A percentile compares a stretch with the other conserved stretches of the same genome.
Evolutionary conservation across 1,284 basidiomycete species (phyloP).

Genomic region (Leccinum subrobustum): DNA sequence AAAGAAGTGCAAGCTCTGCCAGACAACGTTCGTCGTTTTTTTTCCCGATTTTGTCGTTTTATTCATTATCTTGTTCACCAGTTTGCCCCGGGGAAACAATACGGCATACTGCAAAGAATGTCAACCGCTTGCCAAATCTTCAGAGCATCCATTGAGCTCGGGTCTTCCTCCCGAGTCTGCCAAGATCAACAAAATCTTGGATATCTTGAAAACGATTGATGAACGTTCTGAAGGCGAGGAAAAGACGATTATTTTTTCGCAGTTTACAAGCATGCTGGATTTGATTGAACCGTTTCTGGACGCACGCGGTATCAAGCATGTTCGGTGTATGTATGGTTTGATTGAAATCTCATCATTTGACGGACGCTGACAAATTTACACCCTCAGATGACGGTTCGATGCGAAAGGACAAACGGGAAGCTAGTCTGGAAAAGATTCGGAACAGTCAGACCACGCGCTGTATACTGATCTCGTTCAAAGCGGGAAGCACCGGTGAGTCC

Average conservation of each 20-base stretch:
- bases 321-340: conserved; percentile 70
- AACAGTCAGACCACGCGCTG: conserved; percentile 57
- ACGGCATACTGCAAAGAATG: conserved; percentile 61
- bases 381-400: conserved; percentile 83
- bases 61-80: conserved; percentile 21
- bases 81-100: conserved; percentile 40
- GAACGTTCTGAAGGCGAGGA: conserved; percentile 60
- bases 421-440: conserved; percentile 73
- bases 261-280: conserved; percentile 91
- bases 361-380: conserved; percentile 5
- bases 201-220: conserved; percentile 70
- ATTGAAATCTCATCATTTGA: background rate
- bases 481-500: conserved; percentile 80
- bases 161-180: conserved; percentile 67
- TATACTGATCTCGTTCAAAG: conserved; percentile 96
- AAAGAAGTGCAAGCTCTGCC: conserved; percentile 77
- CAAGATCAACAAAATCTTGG: conserved; percentile 86
- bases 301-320: conserved; percentile 64
- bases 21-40: conserved; percentile 53
- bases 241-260: conserved; percentile 90
- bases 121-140: conserved; percentile 46
- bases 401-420: conserved; percentile 74
- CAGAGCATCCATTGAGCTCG: conserved; percentile 32
- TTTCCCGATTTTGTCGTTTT: background rate
- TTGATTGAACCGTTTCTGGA: conserved; percentile 82